Evolutionary conservation across 1,284 basidiomycete species (phyloP), one percentile per base, ranked within the genome.

Genomic region (Ustilago xerochloae): DNA sequence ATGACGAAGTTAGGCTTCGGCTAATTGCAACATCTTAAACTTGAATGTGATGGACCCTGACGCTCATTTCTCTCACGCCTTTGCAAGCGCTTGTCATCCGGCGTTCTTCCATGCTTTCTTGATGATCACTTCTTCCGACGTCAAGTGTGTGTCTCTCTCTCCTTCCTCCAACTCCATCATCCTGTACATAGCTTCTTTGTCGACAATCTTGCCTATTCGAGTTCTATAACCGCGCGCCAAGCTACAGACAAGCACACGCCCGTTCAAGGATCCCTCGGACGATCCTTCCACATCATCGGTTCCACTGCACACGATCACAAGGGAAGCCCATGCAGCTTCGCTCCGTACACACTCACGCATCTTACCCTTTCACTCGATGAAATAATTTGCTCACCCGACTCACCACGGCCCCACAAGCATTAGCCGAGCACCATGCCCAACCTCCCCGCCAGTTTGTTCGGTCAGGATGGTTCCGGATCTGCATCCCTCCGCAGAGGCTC

Each of bases 401-500:
- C n/a, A n/a, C n/a, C n/a, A n/a, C n/a, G n/a, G n/a, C n/a, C n/a
- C n/a, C n/a, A n/a, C n/a, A n/a, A n/a, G n/a, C 51, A 30, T 33
- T 18, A n/a, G 5, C 2, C 22, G 7, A 22, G n/a, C 35, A 59
- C 15, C 20, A 69, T 69, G 66, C 66, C 67, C 4, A 64, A 64
- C 22, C 54, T 70, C 8, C 69, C 69, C 6, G 24, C 63, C 2
- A 59, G 55, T 46, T 66, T 60, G 6, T 62, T 65, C 18, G 47
- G 48, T n/a, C 26, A 59, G 9, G 51, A 54, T 8, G 39, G 39
- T 33, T 33, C 55, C 15, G 28, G 35, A 46, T 46, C 55, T 10
- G 32, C 51, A 7, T 63, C 63, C 7, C 33, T 47, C n/a, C 69
- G 63, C 6, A 61, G 69, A 48, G 63, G 69, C 15, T 72, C 69